Percentiles rank a stretch among this genome's conserved stretches.
Evolutionary conservation across 495 filamentous ascomycete species (phyloP).

Genomic region (Choiromyces venosus): DNA sequence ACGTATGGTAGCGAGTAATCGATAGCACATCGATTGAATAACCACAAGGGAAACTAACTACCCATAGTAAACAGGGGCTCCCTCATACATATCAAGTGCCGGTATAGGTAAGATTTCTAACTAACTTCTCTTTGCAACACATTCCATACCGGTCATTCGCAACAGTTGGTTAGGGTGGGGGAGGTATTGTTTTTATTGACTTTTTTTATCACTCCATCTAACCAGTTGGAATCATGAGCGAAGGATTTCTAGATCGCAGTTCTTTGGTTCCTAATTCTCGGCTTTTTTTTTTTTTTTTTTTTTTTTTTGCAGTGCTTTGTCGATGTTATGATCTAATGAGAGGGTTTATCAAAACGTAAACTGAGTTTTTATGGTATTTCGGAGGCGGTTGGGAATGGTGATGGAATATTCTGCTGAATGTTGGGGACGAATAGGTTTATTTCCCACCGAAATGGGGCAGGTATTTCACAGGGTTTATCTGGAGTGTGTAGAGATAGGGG

Average conservation of each 20-base stretch:
- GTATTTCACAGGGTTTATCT: background rate
- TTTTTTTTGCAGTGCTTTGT: background rate
- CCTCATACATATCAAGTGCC: background rate
- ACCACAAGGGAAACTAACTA: too few species aligned
- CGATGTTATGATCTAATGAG: background rate
- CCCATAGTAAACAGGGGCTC: background rate
- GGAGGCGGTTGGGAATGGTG: background rate
- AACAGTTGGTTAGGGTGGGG: background rate
- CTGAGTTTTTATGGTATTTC: background rate
- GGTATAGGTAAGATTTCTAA: background rate
- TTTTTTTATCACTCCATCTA: background rate
- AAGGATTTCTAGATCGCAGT: background rate
- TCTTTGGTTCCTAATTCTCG: background rate
- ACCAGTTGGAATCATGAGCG: background rate
- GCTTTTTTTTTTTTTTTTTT: background rate
- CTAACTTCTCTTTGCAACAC: background rate
- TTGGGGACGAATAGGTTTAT: background rate
- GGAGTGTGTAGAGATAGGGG: background rate
- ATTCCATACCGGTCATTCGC: background rate
- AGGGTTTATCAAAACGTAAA: too few species aligned
- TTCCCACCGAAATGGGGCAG: background rate
- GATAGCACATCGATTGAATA: background rate
- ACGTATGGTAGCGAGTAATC: background rate
- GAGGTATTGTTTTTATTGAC: background rate
- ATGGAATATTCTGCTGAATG: background rate